Evolutionary conservation across 768 basidiomycete genomes (phyloP), one percentile per base, ranked within the genome.

Genomic region (Holtermannia corniformis): DNA sequence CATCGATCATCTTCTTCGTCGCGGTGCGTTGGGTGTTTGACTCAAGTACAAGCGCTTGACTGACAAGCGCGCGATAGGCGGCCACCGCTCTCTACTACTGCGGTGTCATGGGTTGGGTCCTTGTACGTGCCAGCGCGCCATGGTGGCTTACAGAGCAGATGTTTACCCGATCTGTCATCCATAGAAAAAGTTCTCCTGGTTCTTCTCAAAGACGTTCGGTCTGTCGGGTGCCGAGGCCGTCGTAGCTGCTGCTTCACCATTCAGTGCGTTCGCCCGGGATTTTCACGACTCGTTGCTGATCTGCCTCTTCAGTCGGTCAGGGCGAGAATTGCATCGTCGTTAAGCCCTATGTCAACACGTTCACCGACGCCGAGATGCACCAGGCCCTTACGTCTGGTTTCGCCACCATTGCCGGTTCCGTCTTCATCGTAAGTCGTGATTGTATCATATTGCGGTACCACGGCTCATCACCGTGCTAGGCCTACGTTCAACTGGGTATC

Each of bases 201-300:
- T 92, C 75, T 92, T 93, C 79, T 89, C 87, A 76, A 90, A 88
- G 72, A 73, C 86, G 49, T 79, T 93, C 81, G 83, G 86, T 58
- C 80, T 93, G 27, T 91, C 90, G n/a, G 90, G 91, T 54, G 90
- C 88, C 3, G 90, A 93, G 68, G 89, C 90, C 28, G 85, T 93
- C 52, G 87, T 93, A 41, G 89, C 90, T 24, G 82, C 90, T 46
- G 83, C 88, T 14, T 90, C 88, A 0, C 90, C 90, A n/a, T 93
- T 86, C 80, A 82, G 93, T 59, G 90, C n/a, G n/a, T n/a, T n/a
- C n/a, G n/a, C n/a, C n/a, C n/a, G n/a, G n/a, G n/a, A n/a, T n/a
- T n/a, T n/a, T n/a, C n/a, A n/a, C n/a, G n/a, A n/a, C n/a, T n/a
- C n/a, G n/a, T n/a, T n/a, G n/a, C n/a, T n/a, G n/a, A n/a, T n/a